Base-by-base conservation (phyloP, 257 asterid species). In the Solanum chmielewskii region DNA sequence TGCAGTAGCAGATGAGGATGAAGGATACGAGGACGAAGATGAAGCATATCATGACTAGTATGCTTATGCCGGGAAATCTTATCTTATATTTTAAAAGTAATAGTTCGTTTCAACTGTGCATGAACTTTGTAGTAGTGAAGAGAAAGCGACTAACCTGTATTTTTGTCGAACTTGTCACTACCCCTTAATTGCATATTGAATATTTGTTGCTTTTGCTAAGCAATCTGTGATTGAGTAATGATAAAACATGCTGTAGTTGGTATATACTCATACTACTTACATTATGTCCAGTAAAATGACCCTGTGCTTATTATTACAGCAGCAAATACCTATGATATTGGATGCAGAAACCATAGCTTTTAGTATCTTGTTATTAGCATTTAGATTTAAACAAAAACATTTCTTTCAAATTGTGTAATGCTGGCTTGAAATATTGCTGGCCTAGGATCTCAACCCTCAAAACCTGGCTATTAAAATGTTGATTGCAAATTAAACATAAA, bases 1-100 rank as follows among this genome's bases (percentile, higher is more conserved):
- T 83, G 90, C 90, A 45, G 87, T 88, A 21, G 90, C 90, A n/a
- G 90, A 88, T 59, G 92, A 90, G 77, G 91, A 90, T 31, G 89
- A 85, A 9, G 91, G 49, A 39, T 86, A 71, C 15, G 88, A 90
- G 88, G 89, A 88, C 5, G 89, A 89, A 64, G 91, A 89, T 11
- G 60, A 47, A 31, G 90, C 87, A 25, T 74, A 60, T 52, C 70
- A 71, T 9, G 88, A 86, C 21, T 86, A 70, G 41, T 86, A 37
- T 9, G 76, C 44, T 68, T 23, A 10, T 84, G 12, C 29, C 9
- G 12, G 49, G 84, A 41, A 52, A 21, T 76, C 70, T 33, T 25
- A 71, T 29, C 69, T 73, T 47, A 69, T 73, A 64, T 49, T 49
- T 83, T 47, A 83, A 74, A 83, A 75, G 86, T 56, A 47, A 18